phyloP scores from a whole-genome alignment of 106 monocot genomes.

The Posidonia australis region DNA sequence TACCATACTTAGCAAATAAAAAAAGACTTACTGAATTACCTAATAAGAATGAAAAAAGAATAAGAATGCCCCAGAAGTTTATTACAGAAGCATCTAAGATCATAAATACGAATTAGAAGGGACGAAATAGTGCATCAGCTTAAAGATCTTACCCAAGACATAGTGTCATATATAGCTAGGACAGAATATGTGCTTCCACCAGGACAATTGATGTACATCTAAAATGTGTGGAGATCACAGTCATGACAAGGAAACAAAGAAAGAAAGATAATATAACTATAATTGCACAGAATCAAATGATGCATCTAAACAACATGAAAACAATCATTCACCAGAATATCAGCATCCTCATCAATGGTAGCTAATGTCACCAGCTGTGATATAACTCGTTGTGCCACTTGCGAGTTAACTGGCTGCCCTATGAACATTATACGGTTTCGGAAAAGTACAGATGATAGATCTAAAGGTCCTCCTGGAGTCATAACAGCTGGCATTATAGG shows the following conservation, averaged over 20 bases:
- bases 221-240: not conserved
- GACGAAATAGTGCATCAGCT: not conserved
- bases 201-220: slow-evolving; percentile 91
- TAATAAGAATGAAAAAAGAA: not conserved
- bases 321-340: slow-evolving; percentile 60
- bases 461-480: slow-evolving; percentile 78
- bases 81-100: not conserved
- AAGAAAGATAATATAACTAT: not conserved
- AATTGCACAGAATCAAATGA: no score
- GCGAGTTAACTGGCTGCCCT: slow-evolving; percentile 72
- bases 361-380: slow-evolving; percentile 93
- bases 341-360: slow-evolving; percentile 72
- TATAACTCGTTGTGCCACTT: slow-evolving; percentile 92
- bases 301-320: not conserved
- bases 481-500: slow-evolving; percentile 84
- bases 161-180: slow-evolving; percentile 91
- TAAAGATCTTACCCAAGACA: slow-evolving; percentile 72
- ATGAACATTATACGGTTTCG: slow-evolving; percentile 94
- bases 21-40: not conserved
- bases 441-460: slow-evolving; percentile 80
- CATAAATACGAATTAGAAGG: not conserved
- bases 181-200: slow-evolving; percentile 96
- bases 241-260: not conserved
- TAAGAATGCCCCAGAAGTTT: not conserved
- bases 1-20: not conserved